A percentile compares a stretch with the other conserved stretches of the same genome.
Conservation (phyloP, 1,284 basidiomycete species). For the Fomitopsis pinicola region DNA sequence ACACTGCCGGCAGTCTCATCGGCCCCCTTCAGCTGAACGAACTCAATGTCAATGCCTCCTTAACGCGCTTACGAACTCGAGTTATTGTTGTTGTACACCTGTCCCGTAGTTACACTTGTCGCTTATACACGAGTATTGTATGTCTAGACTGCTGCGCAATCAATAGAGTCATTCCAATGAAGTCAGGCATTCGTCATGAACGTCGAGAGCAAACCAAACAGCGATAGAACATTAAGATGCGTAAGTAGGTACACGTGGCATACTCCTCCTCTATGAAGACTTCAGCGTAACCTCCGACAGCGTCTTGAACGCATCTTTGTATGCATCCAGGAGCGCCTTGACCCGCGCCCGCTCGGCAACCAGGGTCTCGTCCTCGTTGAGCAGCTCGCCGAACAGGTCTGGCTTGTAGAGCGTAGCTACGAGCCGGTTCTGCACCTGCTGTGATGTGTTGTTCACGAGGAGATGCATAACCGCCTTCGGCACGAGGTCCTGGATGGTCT, state of each 20-base stretch:
- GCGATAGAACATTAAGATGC: not conserved
- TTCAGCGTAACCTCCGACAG: constrained; percentile 76
- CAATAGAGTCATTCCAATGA: not conserved
- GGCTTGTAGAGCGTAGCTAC: constrained; percentile 94
- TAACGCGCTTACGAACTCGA: not conserved
- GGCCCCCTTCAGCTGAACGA: not conserved
- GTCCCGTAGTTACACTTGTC: not conserved
- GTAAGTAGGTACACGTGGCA: not conserved
- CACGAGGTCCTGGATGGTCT: constrained; percentile 95
- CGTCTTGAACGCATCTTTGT: constrained; percentile 94
- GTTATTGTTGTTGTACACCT: not conserved
- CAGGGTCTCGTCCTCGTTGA: constrained; percentile 95
- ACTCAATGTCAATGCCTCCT: not conserved
- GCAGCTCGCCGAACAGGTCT: constrained; percentile 84
- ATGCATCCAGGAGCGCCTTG: constrained; percentile 93
- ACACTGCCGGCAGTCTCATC: not conserved
- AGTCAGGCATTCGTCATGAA: not conserved
- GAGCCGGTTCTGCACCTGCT: constrained; percentile 94
- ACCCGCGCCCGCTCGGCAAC: constrained; percentile 92
- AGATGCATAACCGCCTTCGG: constrained; percentile 98
- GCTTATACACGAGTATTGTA: not conserved
- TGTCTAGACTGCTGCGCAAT: not conserved
- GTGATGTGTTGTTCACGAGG: constrained; percentile 94
- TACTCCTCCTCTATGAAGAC: constrained; percentile 39
- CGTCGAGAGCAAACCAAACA: not conserved